phyloP scores from a whole-genome alignment of 768 basidiomycete species.

The Termitomyces sp. region DNA sequence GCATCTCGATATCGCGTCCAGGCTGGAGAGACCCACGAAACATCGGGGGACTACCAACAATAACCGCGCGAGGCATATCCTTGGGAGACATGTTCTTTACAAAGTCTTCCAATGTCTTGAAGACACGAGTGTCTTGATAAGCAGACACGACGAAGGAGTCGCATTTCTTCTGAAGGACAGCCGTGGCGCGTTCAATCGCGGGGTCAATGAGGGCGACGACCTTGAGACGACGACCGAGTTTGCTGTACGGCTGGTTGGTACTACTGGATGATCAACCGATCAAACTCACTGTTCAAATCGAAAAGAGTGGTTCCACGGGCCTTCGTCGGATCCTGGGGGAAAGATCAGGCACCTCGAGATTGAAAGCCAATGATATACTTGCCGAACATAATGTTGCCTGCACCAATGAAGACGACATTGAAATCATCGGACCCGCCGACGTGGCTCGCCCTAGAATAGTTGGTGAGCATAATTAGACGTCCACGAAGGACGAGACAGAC shows the following conservation, averaged over 20 bases:
- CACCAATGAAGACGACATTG: slow-evolving; percentile 93
- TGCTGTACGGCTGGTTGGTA: slow-evolving; percentile 38
- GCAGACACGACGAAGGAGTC: slow-evolving; percentile 91
- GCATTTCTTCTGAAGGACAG: slow-evolving; percentile 84
- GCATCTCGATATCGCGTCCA: slow-evolving; percentile 82
- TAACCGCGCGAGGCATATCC: slow-evolving; percentile 73
- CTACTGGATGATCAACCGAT: slow-evolving; percentile 7
- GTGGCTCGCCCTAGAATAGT: slow-evolving; percentile 36
- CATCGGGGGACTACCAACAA: slow-evolving; percentile 91
- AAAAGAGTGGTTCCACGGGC: slow-evolving; percentile 92
- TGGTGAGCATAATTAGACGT: slow-evolving; percentile 11
- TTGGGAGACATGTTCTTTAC: slow-evolving; percentile 59
- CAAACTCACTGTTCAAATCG: slow-evolving; percentile 75
- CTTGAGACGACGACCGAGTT: slow-evolving; percentile 93
- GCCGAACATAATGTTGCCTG: slow-evolving; percentile 99
- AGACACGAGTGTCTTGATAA: slow-evolving; percentile 84
- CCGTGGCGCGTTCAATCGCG: slow-evolving; percentile 70
- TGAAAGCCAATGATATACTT: slow-evolving; percentile 12
- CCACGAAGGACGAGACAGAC: slow-evolving; percentile 27
- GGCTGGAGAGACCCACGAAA: slow-evolving; percentile 76
- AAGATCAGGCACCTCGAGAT: neutral
- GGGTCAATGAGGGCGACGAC: slow-evolving; percentile 95
- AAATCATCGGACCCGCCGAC: slow-evolving; percentile 67
- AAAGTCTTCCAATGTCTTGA: slow-evolving; percentile 84
- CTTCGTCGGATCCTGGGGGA: slow-evolving; percentile 70